phyloP scores from a whole-genome alignment of 768 basidiomycete species.

The Lactarius tabidus region DNA sequence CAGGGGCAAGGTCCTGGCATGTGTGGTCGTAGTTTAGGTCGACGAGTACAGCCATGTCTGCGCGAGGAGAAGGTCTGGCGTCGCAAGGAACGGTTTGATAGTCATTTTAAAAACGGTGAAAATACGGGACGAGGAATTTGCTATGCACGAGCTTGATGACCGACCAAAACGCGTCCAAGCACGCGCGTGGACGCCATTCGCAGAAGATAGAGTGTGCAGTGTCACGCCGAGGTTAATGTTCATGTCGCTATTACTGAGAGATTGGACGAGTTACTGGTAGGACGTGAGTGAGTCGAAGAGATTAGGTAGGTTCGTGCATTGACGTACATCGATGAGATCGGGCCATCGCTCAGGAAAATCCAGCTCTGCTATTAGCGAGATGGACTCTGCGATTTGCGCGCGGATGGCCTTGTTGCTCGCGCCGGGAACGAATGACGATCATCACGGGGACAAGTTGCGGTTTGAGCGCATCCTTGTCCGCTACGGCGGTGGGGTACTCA shows the following conservation, averaged over 20 bases:
- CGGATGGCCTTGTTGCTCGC: conserved; percentile 69
- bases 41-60: conserved; percentile 75
- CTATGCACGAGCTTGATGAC: conserved; percentile 89
- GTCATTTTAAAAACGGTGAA: conserved; percentile 81
- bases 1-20: conserved; percentile 91
- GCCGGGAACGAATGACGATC: conserved; percentile 76
- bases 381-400: conserved; percentile 88
- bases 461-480: conserved; percentile 72
- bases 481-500: conserved; percentile 61
- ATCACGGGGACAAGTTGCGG: conserved; percentile 84
- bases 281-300: background rate
- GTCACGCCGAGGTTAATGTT: conserved; percentile 81
- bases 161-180: conserved; percentile 80
- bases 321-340: conserved; percentile 82
- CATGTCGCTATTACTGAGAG: conserved; percentile 77
- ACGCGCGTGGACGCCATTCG: conserved; percentile 88
- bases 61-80: conserved; percentile 47
- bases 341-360: conserved; percentile 92
- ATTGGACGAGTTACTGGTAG: conserved; percentile 72
- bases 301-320: background rate
- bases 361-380: conserved; percentile 83
- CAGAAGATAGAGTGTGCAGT: conserved; percentile 96
- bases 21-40: conserved; percentile 93
- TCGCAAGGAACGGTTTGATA: conserved; percentile 46
- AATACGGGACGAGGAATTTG: conserved; percentile 80